Conservation (phyloP, 75 land plant species). For the Sequoiadendron giganteum region DNA sequence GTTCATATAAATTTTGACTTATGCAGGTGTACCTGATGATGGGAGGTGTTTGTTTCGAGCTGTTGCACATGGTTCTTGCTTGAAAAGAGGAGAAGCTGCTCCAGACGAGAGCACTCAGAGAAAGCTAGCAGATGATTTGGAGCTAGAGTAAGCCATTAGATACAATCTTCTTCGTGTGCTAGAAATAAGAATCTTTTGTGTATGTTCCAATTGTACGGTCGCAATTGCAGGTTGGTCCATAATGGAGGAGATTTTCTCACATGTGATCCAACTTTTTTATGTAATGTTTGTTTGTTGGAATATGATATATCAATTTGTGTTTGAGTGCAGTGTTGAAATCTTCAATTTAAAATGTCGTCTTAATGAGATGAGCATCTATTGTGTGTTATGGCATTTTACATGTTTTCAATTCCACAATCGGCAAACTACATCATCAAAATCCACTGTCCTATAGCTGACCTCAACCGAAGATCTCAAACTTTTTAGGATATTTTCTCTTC, state of each 20-base stretch:
- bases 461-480: too few relatives aligned
- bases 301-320: background rate
- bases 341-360: background rate
- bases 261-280: background rate
- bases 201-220: background rate
- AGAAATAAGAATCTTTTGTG: background rate
- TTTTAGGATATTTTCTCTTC: too few relatives aligned
- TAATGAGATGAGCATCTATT: background rate
- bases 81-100: conserved; percentile 58
- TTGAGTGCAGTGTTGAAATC: background rate
- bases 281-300: background rate
- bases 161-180: background rate
- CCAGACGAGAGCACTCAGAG: conserved; percentile 64
- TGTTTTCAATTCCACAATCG: background rate
- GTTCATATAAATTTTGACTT: background rate
- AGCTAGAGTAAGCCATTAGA: conserved; percentile 33
- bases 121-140: conserved; percentile 90
- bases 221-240: background rate
- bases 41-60: conserved; percentile 97
- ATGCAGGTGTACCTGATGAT: conserved; percentile 96
- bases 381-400: background rate
- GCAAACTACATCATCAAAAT: too few relatives aligned
- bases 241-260: background rate
- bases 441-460: too few relatives aligned
- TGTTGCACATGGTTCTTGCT: conserved; percentile 82